A percentile compares a stretch with the other conserved stretches of the same genome.
Evolutionary conservation across 306 rosid species (phyloP).

Genomic region (Citrullus mucosospermus): DNA sequence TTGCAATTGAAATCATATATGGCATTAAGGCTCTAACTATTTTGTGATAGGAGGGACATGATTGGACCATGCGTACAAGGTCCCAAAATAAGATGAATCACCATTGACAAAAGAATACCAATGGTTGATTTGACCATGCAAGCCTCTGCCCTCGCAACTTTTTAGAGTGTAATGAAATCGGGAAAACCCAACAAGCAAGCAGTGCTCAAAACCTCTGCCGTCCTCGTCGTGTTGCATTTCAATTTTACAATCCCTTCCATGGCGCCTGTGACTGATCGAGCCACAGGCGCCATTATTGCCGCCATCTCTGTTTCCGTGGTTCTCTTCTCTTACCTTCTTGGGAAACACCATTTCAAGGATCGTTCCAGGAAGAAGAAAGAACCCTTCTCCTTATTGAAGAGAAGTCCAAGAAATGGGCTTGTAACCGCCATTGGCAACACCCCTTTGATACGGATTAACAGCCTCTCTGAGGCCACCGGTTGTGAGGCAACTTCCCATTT

Average conservation of each 20-base stretch:
- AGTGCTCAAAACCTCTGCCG: not conserved
- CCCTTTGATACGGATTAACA: slow-evolving; percentile 73
- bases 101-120: too few species aligned
- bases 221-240: not conserved
- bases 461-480: slow-evolving; percentile 91
- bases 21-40: too few species aligned
- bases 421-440: slow-evolving; percentile 78
- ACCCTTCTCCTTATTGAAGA: slow-evolving; percentile 5
- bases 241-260: slow-evolving; percentile 11
- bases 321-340: slow-evolving; percentile 26
- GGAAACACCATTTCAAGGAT: slow-evolving; percentile 21
- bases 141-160: too few species aligned
- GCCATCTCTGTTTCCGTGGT: slow-evolving; percentile 28
- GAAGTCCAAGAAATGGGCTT: slow-evolving; percentile 29
- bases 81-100: too few species aligned
- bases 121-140: too few species aligned
- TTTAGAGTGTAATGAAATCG: not conserved
- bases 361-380: slow-evolving; percentile 9
- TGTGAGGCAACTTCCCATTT: slow-evolving; percentile 34
- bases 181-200: not conserved
- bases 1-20: too few species aligned
- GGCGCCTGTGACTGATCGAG: slow-evolving; percentile 43
- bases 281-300: slow-evolving; percentile 41
- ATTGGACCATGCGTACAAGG: too few species aligned
- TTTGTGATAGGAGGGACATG: too few species aligned